Conservation (phyloP, 768 basidiomycete species). For the Crucibulum laeve region DNA sequence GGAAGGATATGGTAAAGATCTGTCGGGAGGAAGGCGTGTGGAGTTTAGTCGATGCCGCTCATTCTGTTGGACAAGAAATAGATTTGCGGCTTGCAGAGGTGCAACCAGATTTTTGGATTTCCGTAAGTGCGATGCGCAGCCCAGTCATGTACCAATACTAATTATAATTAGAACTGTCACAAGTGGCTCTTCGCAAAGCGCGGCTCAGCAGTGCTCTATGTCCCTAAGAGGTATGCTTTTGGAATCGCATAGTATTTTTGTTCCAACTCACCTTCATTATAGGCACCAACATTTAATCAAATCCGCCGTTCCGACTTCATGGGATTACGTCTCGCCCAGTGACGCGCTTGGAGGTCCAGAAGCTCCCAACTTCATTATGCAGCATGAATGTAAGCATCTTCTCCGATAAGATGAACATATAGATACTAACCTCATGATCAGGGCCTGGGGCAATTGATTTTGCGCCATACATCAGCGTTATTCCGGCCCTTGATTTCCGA, state of each 20-base stretch:
- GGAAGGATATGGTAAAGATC: slow-evolving; percentile 65
- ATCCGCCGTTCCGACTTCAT: slow-evolving; percentile 54
- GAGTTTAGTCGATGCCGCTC: slow-evolving; percentile 72
- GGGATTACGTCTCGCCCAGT: slow-evolving; percentile 43
- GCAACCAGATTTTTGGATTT: slow-evolving; percentile 71
- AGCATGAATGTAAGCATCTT: slow-evolving; percentile 42
- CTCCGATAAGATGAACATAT: too few relatives aligned
- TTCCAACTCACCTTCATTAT: background rate
- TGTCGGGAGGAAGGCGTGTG: slow-evolving; percentile 59
- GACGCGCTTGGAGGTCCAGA: slow-evolving; percentile 29
- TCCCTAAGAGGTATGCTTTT: slow-evolving; percentile 19
- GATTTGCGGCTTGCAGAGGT: slow-evolving; percentile 50
- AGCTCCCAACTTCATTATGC: slow-evolving; percentile 44
- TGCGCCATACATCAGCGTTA: slow-evolving; percentile 47
- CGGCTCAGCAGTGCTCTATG: slow-evolving; percentile 45
- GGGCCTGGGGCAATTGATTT: slow-evolving; percentile 66
- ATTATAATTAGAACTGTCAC: slow-evolving; percentile 52
- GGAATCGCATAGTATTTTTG: background rate
- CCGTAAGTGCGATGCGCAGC: slow-evolving; percentile 34
- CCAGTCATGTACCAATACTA: background rate
- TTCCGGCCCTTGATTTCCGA: slow-evolving; percentile 69
- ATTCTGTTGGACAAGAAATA: slow-evolving; percentile 70
- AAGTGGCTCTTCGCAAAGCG: slow-evolving; percentile 69
- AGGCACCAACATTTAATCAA: slow-evolving; percentile 66
- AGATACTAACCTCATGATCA: too few relatives aligned